Evolutionary conservation across 345 rosid genomes (phyloP).

Genomic region (Melastoma malabathricum): DNA sequence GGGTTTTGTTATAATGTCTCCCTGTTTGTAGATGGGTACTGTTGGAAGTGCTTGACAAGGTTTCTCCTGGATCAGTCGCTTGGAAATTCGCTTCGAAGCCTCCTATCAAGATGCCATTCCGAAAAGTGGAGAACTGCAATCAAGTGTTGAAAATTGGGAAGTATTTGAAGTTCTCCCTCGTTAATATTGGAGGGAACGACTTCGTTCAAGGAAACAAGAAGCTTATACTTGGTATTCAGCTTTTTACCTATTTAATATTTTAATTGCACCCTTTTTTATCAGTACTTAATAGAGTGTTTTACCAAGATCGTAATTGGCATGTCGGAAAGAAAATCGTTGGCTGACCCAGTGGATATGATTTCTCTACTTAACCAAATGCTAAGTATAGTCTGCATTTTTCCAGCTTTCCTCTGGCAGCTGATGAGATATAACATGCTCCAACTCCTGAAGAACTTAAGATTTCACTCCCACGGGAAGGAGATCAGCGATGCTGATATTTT

Average conservation of each 20-base stretch:
- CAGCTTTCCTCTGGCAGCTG: constrained; percentile 90
- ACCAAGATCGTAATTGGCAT: too few species aligned
- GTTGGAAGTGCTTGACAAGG: constrained; percentile 82
- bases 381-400: constrained; percentile 10
- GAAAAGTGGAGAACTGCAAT: constrained; percentile 93
- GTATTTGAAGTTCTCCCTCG: constrained; percentile 64
- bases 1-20: neutral
- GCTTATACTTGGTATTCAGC: constrained; percentile 67
- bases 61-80: constrained; percentile 69
- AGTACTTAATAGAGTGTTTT: too few species aligned
- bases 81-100: constrained; percentile 94
- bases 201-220: constrained; percentile 92
- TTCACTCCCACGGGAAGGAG: constrained; percentile 64
- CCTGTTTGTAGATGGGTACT: constrained; percentile 60
- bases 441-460: constrained; percentile 70
- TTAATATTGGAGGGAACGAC: constrained; percentile 85
- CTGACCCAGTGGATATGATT: too few species aligned
- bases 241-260: too few species aligned
- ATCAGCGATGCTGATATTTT: constrained; percentile 67
- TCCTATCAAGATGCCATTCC: constrained; percentile 89
- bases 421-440: constrained; percentile 90
- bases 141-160: constrained; percentile 76
- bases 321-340: too few species aligned
- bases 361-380: neutral
- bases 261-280: too few species aligned